phyloP scores from a whole-genome alignment of 2,329 filamentous ascomycete species.

The Lecanosticta acicola region DNA sequence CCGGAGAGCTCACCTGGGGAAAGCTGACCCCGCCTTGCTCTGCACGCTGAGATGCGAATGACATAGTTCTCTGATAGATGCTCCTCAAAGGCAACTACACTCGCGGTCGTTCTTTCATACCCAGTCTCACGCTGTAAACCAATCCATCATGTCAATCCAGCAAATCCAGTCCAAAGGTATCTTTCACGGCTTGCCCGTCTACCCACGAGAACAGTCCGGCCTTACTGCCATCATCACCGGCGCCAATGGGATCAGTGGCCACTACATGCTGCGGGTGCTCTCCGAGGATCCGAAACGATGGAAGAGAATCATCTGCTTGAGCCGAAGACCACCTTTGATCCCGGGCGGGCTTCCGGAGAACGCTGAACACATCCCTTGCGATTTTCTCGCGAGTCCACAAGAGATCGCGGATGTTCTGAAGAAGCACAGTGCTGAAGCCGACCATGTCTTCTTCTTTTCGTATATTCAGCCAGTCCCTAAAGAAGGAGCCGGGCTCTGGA shows the following conservation, averaged over 20 bases:
- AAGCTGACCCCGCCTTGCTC: neutral
- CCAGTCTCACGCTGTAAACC: neutral
- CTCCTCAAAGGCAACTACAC: neutral
- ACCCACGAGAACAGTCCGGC: constrained; percentile 35
- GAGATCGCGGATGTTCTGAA: constrained; percentile 35
- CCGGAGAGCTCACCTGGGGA: neutral
- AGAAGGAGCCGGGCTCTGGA: constrained; percentile 43
- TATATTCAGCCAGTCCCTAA: constrained; percentile 48
- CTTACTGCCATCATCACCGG: constrained; percentile 51
- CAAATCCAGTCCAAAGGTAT: constrained; percentile 38
- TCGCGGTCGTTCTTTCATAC: neutral
- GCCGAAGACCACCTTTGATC: constrained; percentile 33
- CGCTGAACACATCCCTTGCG: constrained; percentile 29
- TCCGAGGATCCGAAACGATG: constrained; percentile 44
- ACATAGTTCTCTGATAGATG: neutral
- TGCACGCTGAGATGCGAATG: neutral
- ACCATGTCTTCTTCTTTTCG: constrained; percentile 51
- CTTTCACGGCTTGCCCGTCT: constrained; percentile 48
- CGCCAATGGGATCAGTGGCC: constrained; percentile 51
- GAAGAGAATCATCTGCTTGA: constrained; percentile 48
- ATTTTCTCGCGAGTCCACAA: constrained; percentile 36
- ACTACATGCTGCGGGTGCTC: constrained; percentile 48
- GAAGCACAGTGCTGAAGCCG: constrained; percentile 32
- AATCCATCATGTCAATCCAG: constrained; percentile 17
- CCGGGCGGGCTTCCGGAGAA: constrained; percentile 26